These are phyloP conservation scores for Cadophora sp. DNA, from an alignment of 2,329 filamentous ascomycete species.

Conservation along the genomic window DNA sequence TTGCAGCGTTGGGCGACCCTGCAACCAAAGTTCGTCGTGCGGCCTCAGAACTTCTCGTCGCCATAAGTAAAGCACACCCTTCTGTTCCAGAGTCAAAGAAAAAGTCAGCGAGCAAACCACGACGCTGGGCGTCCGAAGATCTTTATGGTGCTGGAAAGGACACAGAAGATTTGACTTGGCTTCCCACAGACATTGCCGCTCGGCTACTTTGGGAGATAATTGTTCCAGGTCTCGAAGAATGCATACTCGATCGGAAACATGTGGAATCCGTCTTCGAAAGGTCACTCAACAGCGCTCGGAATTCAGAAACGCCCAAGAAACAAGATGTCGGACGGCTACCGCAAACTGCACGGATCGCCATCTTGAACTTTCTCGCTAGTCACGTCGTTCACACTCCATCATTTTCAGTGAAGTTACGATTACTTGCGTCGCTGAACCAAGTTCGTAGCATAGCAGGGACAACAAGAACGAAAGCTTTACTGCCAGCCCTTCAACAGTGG, in stretches of 20 bases:
- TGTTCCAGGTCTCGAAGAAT: constrained; percentile 83
- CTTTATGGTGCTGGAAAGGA: constrained; percentile 68
- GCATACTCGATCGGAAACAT: constrained; percentile 77
- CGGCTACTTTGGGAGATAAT: constrained; percentile 71
- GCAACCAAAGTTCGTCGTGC: constrained; percentile 79
- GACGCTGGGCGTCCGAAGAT: constrained; percentile 63
- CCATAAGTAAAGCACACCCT: constrained; percentile 59
- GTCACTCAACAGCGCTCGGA: constrained; percentile 60
- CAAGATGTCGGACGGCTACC: constrained; percentile 53
- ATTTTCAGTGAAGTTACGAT: constrained; percentile 69
- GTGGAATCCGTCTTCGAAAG: constrained; percentile 69
- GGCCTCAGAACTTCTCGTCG: constrained; percentile 70
- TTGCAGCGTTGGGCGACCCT: constrained; percentile 76
- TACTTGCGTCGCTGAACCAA: constrained; percentile 76
- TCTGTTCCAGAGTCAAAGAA: constrained; percentile 50
- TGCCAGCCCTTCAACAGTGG: constrained; percentile 79
- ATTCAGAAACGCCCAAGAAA: constrained; percentile 53
- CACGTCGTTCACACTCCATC: constrained; percentile 75
- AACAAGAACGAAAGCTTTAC: constrained; percentile 75
- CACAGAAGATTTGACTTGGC: constrained; percentile 58
- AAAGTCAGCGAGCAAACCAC: constrained; percentile 45
- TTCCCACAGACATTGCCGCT: constrained; percentile 62
- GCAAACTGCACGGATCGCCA: constrained; percentile 65
- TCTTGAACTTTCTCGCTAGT: constrained; percentile 76
- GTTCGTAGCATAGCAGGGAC: constrained; percentile 74